Conservation (phyloP, 2,329 filamentous ascomycete genomes). For the Ilyonectria destructans region DNA sequence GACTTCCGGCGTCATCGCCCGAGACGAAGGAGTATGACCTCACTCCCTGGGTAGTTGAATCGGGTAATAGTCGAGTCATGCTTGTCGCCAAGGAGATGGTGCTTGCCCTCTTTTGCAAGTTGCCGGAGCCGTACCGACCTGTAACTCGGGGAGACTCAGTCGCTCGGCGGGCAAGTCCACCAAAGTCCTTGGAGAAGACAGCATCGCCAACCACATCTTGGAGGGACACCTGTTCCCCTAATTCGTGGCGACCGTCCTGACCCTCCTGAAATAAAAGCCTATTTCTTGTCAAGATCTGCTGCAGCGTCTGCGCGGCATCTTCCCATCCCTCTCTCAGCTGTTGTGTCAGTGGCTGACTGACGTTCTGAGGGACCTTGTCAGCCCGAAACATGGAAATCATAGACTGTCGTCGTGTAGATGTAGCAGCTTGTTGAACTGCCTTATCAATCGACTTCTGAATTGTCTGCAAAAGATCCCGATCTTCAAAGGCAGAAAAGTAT, state of each 20-base stretch:
- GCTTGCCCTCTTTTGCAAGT: conserved; percentile 44
- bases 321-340: conserved; percentile 60
- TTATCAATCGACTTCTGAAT: conserved; percentile 55
- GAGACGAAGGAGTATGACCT: conserved; percentile 54
- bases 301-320: conserved; percentile 52
- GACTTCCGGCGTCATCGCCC: conserved; percentile 56
- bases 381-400: conserved; percentile 55
- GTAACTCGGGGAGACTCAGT: conserved; percentile 49
- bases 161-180: conserved; percentile 55
- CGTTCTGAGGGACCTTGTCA: conserved; percentile 50
- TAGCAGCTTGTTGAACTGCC: conserved; percentile 46
- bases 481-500: conserved; percentile 61
- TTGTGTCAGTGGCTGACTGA: conserved; percentile 55
- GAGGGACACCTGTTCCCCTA: conserved; percentile 29
- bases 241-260: conserved; percentile 44
- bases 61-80: conserved; percentile 40
- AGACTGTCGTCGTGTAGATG: conserved; percentile 53
- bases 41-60: conserved; percentile 21
- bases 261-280: conserved; percentile 50
- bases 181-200: conserved; percentile 54
- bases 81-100: conserved; percentile 42
- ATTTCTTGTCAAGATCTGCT: conserved; percentile 57
- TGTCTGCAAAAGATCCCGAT: conserved; percentile 54
- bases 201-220: conserved; percentile 46
- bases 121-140: conserved; percentile 41